Evolutionary conservation across 169 alveolate genomes (phyloP).

Genomic region (Eimeria maxima): DNA sequence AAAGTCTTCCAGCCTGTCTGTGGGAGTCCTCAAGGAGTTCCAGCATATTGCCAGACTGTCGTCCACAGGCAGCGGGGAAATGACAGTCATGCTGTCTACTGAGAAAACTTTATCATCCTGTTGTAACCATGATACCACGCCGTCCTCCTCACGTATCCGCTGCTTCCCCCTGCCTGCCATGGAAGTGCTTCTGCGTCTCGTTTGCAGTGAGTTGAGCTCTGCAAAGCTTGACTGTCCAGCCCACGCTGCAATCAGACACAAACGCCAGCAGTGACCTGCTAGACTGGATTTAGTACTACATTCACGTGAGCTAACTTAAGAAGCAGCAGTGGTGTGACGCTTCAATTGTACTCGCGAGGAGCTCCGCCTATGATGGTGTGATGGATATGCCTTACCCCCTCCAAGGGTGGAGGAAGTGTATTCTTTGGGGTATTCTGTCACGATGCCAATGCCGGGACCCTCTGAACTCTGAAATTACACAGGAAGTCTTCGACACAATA

Average conservation of each 20-base stretch:
- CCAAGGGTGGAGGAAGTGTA: neutral
- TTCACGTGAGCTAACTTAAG: neutral
- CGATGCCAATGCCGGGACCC: conserved; percentile 64
- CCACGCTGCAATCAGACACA: neutral
- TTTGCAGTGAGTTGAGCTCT: neutral
- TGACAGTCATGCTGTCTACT: conserved; percentile 35
- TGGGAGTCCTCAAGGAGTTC: conserved; percentile 55
- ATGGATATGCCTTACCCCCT: neutral
- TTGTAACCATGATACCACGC: neutral
- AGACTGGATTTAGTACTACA: neutral
- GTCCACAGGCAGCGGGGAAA: conserved; percentile 21
- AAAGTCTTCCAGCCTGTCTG: conserved; percentile 66
- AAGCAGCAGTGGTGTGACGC: neutral
- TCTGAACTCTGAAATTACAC: conserved; percentile 59
- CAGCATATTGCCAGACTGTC: conserved; percentile 42
- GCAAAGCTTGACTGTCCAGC: neutral
- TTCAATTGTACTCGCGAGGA: neutral
- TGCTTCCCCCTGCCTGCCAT: neutral
- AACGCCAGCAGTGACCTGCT: too few species aligned
- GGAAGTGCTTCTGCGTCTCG: neutral
- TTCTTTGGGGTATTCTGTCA: conserved; percentile 46
- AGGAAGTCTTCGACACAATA: neutral
- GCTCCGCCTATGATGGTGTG: neutral
- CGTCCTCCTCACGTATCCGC: neutral
- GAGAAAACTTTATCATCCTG: neutral